Evolutionary conservation across 2,329 filamentous ascomycete species (phyloP), one percentile per base, ranked within the genome.

Genomic region (Cercospora berteroae): DNA sequence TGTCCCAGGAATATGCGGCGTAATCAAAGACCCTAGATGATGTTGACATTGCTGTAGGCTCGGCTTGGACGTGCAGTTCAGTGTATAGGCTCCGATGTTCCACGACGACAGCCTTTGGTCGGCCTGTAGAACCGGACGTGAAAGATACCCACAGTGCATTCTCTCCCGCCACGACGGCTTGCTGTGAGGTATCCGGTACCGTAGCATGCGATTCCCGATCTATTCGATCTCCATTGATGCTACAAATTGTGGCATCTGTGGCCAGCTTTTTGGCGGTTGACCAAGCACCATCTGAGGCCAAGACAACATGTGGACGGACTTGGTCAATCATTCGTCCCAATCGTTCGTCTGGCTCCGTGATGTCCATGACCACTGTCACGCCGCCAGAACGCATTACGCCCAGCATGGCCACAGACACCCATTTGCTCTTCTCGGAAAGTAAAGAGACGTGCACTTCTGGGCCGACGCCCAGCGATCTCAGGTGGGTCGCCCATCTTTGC

Each of bases 81-180:
- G 44, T 68, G 16, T 58, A 59, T 5, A 62, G n/a, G 27, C 39
- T 50, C 18, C 65, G 64, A 25, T 71, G 69, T 55, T 71, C 69
- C 3, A 67, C 66, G n/a, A 71, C 63, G 13, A 64, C 61, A n/a
- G 63, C 66, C 60, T 70, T 70, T 2, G 69, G 67, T 36, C 20
- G 59, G 9, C 69, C 69, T 3, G 69, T 71, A 42, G 89, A 94
- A 2, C 92, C 92, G 8, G 62, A 66, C 9, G 67, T 71, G 48
- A 69, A 68, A 8, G 62, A 55, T 20, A 67, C 42, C 39, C 60
- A 67, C 23, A 64, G 33, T 33, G 55, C 55, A 29, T 67, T 48
- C 6, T 20, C 25, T 39, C 60, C 36, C 10, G 2, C 13, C 20
- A 44, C 61, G 13, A 8, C 18, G 16, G 57, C 16, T 20, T 23